These are phyloP conservation scores for Alnus glutinosa DNA, from an alignment of 306 rosid species.

Conservation along the genomic window DNA sequence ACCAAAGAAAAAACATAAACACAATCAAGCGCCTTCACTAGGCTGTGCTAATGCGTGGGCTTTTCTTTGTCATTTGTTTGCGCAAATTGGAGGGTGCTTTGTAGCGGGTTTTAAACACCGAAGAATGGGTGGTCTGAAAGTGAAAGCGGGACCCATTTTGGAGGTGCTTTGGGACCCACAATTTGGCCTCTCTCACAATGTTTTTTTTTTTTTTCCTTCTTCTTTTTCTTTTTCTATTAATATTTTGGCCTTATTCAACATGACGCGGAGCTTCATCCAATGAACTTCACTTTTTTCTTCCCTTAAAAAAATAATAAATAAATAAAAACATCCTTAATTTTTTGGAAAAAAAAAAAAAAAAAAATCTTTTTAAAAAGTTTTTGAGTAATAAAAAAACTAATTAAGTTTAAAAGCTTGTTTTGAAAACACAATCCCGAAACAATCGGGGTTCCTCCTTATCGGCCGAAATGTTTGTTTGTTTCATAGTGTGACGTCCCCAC, in stretches of 20 bases:
- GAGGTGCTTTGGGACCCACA: conserved; percentile 33
- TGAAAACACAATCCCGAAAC: conserved; percentile 36
- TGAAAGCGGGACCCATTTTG: conserved; percentile 41
- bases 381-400: too few relatives aligned
- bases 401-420: neutral
- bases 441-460: conserved; percentile 31
- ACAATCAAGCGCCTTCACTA: neutral
- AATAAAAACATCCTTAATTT: too few relatives aligned
- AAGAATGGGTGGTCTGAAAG: conserved; percentile 22
- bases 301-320: too few relatives aligned
- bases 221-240: neutral
- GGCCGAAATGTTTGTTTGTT: conserved; percentile 6
- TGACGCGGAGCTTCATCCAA: conserved; percentile 26
- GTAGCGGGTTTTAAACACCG: conserved; percentile 62
- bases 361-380: too few relatives aligned
- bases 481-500: neutral
- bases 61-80: neutral
- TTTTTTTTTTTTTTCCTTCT: neutral
- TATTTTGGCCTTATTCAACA: conserved; percentile 9
- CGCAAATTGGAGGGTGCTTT: conserved; percentile 46
- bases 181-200: conserved; percentile 13
- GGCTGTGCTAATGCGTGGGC: neutral
- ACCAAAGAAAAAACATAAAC: neutral
- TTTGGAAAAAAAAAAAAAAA: too few relatives aligned
- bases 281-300: neutral